A percentile compares a stretch with the other conserved stretches of the same genome.
Conservation (phyloP, 257 asterid species). For the Ehretia macrophylla region DNA sequence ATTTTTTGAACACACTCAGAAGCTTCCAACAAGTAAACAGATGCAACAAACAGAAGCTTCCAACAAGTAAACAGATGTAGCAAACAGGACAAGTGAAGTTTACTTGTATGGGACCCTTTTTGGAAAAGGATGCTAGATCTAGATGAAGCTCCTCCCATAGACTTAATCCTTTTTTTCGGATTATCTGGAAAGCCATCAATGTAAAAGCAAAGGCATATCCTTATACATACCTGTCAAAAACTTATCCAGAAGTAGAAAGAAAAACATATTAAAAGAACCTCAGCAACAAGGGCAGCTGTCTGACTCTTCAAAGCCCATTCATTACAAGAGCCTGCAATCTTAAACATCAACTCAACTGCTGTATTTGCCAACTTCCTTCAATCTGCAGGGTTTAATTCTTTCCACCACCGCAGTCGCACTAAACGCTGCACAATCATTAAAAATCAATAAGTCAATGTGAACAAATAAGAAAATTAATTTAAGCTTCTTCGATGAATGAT, state of each 20-base stretch:
- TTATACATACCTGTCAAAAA: constrained; percentile 2
- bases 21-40: too few relatives aligned
- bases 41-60: constrained; percentile 19
- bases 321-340: constrained; percentile 70
- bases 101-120: constrained; percentile 88
- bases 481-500: too few relatives aligned
- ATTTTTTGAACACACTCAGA: too few relatives aligned
- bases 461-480: too few relatives aligned
- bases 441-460: constrained; percentile 15
- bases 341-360: constrained; percentile 83
- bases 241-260: constrained; percentile 5
- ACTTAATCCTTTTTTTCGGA: constrained; percentile 81
- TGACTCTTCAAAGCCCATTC: constrained; percentile 99
- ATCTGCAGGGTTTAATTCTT: constrained; percentile 60
- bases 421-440: constrained; percentile 56
- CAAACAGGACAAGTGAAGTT: constrained; percentile 25
- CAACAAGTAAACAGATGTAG: constrained; percentile 15
- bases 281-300: constrained; percentile 96
- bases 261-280: constrained; percentile 46
- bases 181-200: constrained; percentile 56
- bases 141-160: constrained; percentile 89
- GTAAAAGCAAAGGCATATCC: constrained; percentile 12
- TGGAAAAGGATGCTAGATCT: constrained; percentile 63
- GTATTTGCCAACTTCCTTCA: constrained; percentile 69
- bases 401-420: constrained; percentile 96